Percentiles rank a stretch among this genome's conserved stretches.
Conservation (phyloP, 257 asterid species). For the Coffea eugenioides region DNA sequence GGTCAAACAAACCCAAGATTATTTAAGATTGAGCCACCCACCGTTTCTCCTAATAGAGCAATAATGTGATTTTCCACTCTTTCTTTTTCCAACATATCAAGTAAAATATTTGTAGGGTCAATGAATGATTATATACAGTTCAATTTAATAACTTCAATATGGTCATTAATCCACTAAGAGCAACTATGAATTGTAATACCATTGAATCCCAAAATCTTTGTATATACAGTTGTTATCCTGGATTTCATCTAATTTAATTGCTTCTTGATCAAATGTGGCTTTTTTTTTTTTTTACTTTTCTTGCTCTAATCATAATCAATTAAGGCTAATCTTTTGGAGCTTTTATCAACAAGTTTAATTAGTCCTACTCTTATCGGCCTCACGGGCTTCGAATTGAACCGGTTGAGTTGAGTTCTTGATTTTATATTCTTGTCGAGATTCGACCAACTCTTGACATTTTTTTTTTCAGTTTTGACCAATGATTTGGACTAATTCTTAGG, state of each 20-base stretch:
- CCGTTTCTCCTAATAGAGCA: neutral
- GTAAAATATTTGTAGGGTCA: neutral
- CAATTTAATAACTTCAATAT: neutral
- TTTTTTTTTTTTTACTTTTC: no score
- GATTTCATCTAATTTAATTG: neutral
- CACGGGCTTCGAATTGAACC: no score
- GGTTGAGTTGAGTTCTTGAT: no score
- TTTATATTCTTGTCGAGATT: no score
- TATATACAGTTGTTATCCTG: neutral
- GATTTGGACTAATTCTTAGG: neutral
- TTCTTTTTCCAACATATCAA: neutral
- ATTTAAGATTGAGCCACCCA: neutral
- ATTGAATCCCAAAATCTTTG: neutral
- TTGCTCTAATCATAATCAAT: no score
- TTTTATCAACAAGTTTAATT: no score
- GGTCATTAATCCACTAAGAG: neutral
- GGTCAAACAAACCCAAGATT: neutral
- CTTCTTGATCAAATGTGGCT: no score
- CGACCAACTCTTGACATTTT: no score
- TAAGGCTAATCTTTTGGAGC: no score
- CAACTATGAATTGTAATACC: neutral
- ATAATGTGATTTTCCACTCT: neutral
- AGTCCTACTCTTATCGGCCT: no score
- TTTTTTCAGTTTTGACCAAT: no score
- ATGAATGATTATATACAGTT: neutral